Conservation (phyloP, 176 grass and related monocot species). For the Musa beccarii region DNA sequence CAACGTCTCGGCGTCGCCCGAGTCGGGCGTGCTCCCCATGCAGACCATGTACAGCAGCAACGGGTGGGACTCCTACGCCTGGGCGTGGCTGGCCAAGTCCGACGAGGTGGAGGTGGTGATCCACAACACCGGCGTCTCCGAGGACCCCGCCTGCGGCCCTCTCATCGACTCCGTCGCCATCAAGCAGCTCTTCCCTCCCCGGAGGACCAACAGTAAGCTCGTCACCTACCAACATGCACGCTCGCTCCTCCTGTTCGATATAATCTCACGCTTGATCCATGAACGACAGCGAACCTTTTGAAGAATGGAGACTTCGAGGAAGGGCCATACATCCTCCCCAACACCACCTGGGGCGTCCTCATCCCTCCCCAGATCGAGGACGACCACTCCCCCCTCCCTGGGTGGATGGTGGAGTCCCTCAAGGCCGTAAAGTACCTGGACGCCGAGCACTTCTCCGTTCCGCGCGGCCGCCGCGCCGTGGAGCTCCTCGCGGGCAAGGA, state of each 20-base stretch:
- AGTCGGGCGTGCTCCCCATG: constrained; percentile 51
- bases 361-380: constrained; percentile 49
- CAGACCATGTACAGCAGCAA: constrained; percentile 97
- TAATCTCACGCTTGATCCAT: background rate
- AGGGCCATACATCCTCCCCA: constrained; percentile 75
- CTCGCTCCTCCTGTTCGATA: background rate
- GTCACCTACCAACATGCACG: background rate
- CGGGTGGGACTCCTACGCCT: constrained; percentile 90
- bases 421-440: constrained; percentile 82
- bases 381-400: constrained; percentile 65
- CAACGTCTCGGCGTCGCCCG: constrained; percentile 59
- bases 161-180: constrained; percentile 77
- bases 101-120: constrained; percentile 46
- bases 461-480: constrained; percentile 46
- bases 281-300: constrained; percentile 50
- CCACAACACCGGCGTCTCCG: constrained; percentile 64
- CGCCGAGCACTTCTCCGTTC: constrained; percentile 55
- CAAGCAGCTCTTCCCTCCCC: constrained; percentile 45
- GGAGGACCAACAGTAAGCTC: constrained; percentile 49
- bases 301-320: constrained; percentile 92
- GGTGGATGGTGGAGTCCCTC: constrained; percentile 90
- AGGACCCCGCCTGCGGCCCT: constrained; percentile 79
- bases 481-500: constrained; percentile 81
- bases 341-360: constrained; percentile 71
- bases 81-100: constrained; percentile 49